Conservation (phyloP, 495 filamentous ascomycete genomes). For the Gamarada debralockiae region DNA sequence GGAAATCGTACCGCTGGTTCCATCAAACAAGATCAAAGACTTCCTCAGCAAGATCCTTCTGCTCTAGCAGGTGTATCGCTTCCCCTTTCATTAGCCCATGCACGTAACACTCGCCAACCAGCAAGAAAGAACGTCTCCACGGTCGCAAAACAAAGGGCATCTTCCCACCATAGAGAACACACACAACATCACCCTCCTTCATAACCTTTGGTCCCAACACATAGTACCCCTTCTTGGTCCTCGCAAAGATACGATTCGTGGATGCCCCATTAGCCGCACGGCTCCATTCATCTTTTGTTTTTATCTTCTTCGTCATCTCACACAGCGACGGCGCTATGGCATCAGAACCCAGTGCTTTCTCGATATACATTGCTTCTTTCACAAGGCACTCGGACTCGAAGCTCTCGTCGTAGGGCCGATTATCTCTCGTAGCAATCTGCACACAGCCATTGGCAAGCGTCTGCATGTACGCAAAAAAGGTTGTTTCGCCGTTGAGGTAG, state of each 20-base stretch:
- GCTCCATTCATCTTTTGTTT: constrained; percentile 20
- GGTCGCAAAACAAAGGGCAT: constrained; percentile 25
- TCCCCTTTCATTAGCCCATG: constrained; percentile 25
- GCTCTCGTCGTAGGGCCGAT: constrained; percentile 10
- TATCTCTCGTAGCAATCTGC: constrained; percentile 4
- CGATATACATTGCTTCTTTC: constrained; percentile 4
- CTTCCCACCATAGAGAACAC: constrained; percentile 28
- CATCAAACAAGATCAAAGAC: constrained; percentile 12
- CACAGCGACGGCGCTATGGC: constrained; percentile 4
- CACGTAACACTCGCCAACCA: constrained; percentile 29
- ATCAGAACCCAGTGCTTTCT: constrained; percentile 8
- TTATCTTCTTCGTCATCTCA: constrained; percentile 8
- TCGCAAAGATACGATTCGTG: constrained; percentile 18
- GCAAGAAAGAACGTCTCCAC: constrained; percentile 8
- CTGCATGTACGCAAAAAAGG: constrained; percentile 25
- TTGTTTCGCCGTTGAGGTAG: constrained; percentile 8
- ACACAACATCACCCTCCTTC: constrained; percentile 25
- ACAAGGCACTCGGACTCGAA: constrained; percentile 9
- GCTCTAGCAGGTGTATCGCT: constrained; percentile 8
- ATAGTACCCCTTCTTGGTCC: constrained; percentile 19
- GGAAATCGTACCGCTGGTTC: constrained; percentile 8
- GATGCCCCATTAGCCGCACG: constrained; percentile 19
- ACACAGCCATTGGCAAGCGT: constrained; percentile 24
- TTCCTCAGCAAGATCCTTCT: constrained; percentile 2
- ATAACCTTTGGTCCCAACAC: constrained; percentile 21